These are phyloP conservation scores for Hypoxylon sp. DNA, from an alignment of 2,329 filamentous ascomycete species.

Conservation along the genomic window DNA sequence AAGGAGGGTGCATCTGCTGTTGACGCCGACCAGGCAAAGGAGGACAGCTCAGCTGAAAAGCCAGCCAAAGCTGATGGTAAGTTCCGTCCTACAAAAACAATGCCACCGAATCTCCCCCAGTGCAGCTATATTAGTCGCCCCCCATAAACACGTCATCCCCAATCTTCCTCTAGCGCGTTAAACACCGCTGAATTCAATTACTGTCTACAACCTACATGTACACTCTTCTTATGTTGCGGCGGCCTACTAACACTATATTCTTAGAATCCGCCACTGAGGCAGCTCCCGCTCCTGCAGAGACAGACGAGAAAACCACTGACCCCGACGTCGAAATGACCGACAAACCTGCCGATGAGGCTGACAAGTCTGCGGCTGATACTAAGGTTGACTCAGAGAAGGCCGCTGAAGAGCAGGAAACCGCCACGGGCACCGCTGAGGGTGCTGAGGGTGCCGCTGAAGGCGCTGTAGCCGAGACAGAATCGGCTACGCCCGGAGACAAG, in stretches of 20 bases:
- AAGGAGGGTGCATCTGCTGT: constrained; percentile 42
- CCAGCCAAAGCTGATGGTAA: constrained; percentile 45
- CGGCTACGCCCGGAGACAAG: constrained; percentile 46
- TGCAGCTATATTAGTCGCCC: constrained; percentile 20
- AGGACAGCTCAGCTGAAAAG: constrained; percentile 38
- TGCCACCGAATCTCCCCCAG: constrained; percentile 21
- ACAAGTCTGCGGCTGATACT: constrained; percentile 41
- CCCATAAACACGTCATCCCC: constrained; percentile 30
- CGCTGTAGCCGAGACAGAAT: constrained; percentile 36
- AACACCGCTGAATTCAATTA: constrained; percentile 17
- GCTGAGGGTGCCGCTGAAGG: constrained; percentile 38
- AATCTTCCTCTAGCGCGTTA: constrained; percentile 12
- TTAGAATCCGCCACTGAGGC: constrained; percentile 32
- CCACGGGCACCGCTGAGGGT: constrained; percentile 35
- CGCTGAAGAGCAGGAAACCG: constrained; percentile 30
- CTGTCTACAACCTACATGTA: constrained; percentile 8
- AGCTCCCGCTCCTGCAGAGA: constrained; percentile 48
- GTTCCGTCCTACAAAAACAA: constrained; percentile 28
- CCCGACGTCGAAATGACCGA: constrained; percentile 53
- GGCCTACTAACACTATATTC: constrained; percentile 47
- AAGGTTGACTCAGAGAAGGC: constrained; percentile 43
- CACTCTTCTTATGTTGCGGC: constrained; percentile 1
- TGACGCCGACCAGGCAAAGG: constrained; percentile 33
- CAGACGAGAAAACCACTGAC: constrained; percentile 50
- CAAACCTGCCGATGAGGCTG: constrained; percentile 46